Evolutionary conservation across 805 yeast genomes (phyloP).

Genomic region (Pichia exigua): DNA sequence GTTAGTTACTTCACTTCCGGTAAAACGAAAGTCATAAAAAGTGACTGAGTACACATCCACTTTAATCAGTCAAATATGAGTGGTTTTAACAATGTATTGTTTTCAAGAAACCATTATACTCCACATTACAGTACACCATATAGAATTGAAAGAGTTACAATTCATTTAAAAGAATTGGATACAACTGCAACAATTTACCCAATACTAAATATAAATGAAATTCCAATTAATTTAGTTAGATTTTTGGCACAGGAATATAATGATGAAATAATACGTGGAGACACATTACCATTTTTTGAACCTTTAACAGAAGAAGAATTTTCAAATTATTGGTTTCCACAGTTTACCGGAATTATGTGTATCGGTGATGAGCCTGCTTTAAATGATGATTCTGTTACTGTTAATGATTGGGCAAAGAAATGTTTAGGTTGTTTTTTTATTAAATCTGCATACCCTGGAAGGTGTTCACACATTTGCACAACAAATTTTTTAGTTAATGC

Average conservation of each 20-base stretch:
- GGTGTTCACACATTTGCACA: constrained; percentile 89
- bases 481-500: constrained; percentile 86
- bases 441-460: constrained; percentile 86
- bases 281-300: constrained; percentile 80
- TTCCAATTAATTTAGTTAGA: constrained; percentile 73
- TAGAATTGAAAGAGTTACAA: constrained; percentile 58
- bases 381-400: constrained; percentile 32
- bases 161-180: constrained; percentile 76
- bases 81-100: constrained; percentile 25
- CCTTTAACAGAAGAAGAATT: constrained; percentile 70
- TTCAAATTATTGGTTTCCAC: constrained; percentile 80
- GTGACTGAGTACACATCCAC: background rate
- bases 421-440: constrained; percentile 84
- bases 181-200: constrained; percentile 94
- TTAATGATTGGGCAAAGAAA: constrained; percentile 82
- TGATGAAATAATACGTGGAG: constrained; percentile 85
- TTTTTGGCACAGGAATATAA: constrained; percentile 89
- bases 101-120: constrained; percentile 25
- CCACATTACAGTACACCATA: constrained; percentile 24
- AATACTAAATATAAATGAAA: constrained; percentile 50
- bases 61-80: constrained; percentile 17
- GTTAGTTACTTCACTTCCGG: too few relatives aligned
- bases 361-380: constrained; percentile 61
- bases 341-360: constrained; percentile 69
- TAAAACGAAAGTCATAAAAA: background rate